Evolutionary conservation across 2,329 filamentous ascomycete species (phyloP), one percentile per base, ranked within the genome.

Genomic region (Diaporthe vaccinii): DNA sequence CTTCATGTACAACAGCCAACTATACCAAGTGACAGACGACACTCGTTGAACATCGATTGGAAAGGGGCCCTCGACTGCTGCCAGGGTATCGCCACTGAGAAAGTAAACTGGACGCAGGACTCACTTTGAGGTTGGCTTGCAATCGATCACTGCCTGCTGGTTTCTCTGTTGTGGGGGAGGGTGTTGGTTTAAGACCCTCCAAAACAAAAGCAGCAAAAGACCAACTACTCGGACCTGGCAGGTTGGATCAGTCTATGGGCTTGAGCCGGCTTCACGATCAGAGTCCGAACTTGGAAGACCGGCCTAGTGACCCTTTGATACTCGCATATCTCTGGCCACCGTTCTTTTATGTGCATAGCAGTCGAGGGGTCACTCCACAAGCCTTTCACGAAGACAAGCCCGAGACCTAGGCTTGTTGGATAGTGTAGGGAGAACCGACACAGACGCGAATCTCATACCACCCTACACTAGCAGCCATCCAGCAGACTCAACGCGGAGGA

Each of bases 261-360:
- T 62, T 31, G 25, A 31, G n/a, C 55, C 44, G 31, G 25, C 59
- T 17, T 61, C 14, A 44, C 36, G 34, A 12, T 2, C 28, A 31
- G 28, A 17, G 36, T 5, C 4, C 36, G 28, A 20, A 41, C 25
- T 55, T 55, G 70, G 34, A 73, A 46, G 17, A 55, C 34, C 20
- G 17, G 34, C 44, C 44, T 74, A 9, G 62, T 58, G 7, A 53
- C 12, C 9, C 7, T 49, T 44, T 44, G 34, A 22, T 71, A 74
- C 4, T 57, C 41, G 41, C 65, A 61, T 62, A 74, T 71, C 44
- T 62, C 61, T 70, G 65, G 67, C 20, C n/a, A 12, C 53, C 12
- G 36, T 20, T 22, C 22, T 22, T 2, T 65, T 57, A 72, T 72
- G 34, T 25, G 25, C 10, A 28, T 72, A 62, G 14, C 8, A 65